These are phyloP conservation scores for Fusarium armeniacum DNA, from an alignment of 2,329 filamentous ascomycete genomes.

Conservation along the genomic window DNA sequence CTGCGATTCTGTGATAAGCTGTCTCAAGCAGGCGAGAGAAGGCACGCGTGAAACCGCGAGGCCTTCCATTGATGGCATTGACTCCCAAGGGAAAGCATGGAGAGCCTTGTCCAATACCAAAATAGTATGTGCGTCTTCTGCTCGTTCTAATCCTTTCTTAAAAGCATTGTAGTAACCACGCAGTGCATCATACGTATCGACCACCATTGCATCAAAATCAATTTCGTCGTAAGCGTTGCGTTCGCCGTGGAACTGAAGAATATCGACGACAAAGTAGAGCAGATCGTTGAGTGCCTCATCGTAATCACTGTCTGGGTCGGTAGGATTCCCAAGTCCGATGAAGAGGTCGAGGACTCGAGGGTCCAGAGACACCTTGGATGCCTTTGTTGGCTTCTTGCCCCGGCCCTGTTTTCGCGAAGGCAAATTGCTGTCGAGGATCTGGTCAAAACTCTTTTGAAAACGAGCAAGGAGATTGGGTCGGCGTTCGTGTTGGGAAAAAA, in stretches of 20 bases:
- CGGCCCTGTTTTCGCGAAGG: slow-evolving; percentile 80
- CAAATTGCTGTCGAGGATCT: slow-evolving; percentile 84
- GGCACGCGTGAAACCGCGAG: slow-evolving; percentile 88
- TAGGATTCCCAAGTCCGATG: slow-evolving; percentile 83
- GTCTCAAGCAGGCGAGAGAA: slow-evolving; percentile 84
- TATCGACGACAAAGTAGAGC: slow-evolving; percentile 95
- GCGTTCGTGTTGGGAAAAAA: slow-evolving; percentile 83
- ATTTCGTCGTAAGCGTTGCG: slow-evolving; percentile 97
- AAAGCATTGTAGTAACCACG: slow-evolving; percentile 77
- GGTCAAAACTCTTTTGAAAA: slow-evolving; percentile 84
- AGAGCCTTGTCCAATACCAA: slow-evolving; percentile 92
- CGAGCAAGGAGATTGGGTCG: slow-evolving; percentile 75
- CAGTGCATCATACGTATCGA: slow-evolving; percentile 89
- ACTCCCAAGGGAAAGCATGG: slow-evolving; percentile 96
- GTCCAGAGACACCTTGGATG: slow-evolving; percentile 64
- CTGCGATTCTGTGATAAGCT: slow-evolving; percentile 73
- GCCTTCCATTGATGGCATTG: slow-evolving; percentile 84
- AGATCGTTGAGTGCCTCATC: slow-evolving; percentile 93
- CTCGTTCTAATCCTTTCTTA: slow-evolving; percentile 57
- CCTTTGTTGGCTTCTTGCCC: slow-evolving; percentile 65
- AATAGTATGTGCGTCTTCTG: slow-evolving; percentile 77
- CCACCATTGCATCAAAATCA: slow-evolving; percentile 91
- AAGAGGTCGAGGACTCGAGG: slow-evolving; percentile 85
- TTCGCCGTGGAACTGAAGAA: slow-evolving; percentile 96
- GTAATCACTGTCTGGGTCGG: slow-evolving; percentile 76